phyloP scores from a whole-genome alignment of 2,329 filamentous ascomycete genomes.

The Talaromyces rugulosus region DNA sequence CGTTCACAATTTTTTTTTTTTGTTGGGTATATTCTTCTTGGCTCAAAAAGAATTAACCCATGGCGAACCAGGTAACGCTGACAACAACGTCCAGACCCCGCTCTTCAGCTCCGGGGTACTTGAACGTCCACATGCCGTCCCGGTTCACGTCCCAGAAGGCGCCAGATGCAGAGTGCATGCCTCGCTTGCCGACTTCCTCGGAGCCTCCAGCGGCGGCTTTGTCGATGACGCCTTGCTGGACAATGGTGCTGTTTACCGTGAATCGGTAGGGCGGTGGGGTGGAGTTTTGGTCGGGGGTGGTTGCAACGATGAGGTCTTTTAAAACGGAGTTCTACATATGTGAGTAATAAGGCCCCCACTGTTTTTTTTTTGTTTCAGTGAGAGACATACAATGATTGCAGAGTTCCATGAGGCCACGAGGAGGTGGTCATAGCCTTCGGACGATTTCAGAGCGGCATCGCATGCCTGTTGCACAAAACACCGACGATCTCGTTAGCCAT shows the following conservation, averaged over 20 bases:
- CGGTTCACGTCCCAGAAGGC: slow-evolving; percentile 50
- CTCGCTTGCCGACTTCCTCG: slow-evolving; percentile 71
- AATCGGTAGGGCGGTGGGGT: slow-evolving; percentile 73
- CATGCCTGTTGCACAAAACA: slow-evolving; percentile 61
- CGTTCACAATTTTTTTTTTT: background rate
- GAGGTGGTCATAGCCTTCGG: slow-evolving; percentile 79
- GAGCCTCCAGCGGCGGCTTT: slow-evolving; percentile 49
- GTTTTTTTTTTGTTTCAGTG: background rate
- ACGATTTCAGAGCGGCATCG: slow-evolving; percentile 67
- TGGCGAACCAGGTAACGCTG: slow-evolving; percentile 46
- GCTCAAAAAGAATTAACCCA: slow-evolving; percentile 20
- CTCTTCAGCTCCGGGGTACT: slow-evolving; percentile 44
- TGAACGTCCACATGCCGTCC: slow-evolving; percentile 52
- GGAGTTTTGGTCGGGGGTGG: slow-evolving; percentile 31
- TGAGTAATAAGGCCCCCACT: background rate
- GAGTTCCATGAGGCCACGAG: slow-evolving; percentile 88
- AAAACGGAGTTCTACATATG: slow-evolving; percentile 34
- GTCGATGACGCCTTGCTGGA: slow-evolving; percentile 70
- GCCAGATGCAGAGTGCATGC: slow-evolving; percentile 53
- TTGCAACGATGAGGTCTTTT: slow-evolving; percentile 39
- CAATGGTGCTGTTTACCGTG: slow-evolving; percentile 96
- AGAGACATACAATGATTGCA: slow-evolving; percentile 72
- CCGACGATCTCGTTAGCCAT: background rate
- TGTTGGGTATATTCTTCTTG: background rate
- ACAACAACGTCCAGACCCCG: slow-evolving; percentile 47